Evolutionary conservation across 176 grass and related monocot genomes (phyloP), one percentile per base, ranked within the genome.

Genomic region (Musa acuminata): DNA sequence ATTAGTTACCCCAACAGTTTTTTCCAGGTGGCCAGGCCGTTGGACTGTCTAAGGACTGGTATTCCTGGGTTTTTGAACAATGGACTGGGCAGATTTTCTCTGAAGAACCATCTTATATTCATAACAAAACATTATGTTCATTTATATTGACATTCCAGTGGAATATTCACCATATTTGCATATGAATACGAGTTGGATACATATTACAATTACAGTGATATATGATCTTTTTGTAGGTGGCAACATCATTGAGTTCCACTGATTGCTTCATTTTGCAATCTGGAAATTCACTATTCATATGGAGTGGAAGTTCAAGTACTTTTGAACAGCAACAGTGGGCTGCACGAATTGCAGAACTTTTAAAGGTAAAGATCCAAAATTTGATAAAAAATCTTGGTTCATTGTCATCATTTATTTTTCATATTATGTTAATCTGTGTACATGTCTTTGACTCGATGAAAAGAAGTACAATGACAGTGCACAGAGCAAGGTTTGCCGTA

Each of bases 251-350:
- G 83, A 88, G 87, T 77, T 97, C 93, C 1, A 75, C 79, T 6
- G 93, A 93, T 13, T 97, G 93, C 78, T 93, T 92, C 75, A 54
- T 93, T 71, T 83, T 92, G 63, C 94, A 97, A 88, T 93, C 90
- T 87, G 94, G 94, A 77, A 97, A 88, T 77, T 52, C 87, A 49
- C 75, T 97, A 79, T 97, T 93, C 86, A 89, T 86, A 43, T 97
- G 94, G 94, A 78, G 88, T 85, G 94, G 94, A 8, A 97, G 88
- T 88, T 89, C 83, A 51, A 90, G 85, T 69, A 86, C 94, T 73
- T 85, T 93, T 22, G 94, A 97, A 82, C 93, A 97, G 81, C 90
- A 97, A 22, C 90, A 93, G 74, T 90, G 93, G 93, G 90, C 85
- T 77, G 79, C 79, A 50, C 81, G 88, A 87, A 83, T 97, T 79